Percentiles rank a stretch among this genome's conserved stretches.
Conservation (phyloP, 2,329 filamentous ascomycete species). For the Penicillium oxalicum region DNA sequence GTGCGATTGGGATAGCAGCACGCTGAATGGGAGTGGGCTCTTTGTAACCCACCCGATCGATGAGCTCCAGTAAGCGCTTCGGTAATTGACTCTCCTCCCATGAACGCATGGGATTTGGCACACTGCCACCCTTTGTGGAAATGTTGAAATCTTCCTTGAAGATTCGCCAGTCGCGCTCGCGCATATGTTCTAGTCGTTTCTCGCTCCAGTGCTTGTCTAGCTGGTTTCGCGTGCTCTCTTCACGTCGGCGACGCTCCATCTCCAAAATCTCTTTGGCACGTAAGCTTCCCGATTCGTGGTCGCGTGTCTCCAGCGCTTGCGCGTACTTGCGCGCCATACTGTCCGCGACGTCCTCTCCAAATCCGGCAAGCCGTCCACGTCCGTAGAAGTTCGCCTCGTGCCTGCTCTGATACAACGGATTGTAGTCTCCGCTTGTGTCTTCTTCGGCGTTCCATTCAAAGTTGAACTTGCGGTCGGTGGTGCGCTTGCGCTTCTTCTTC, state of each 20-base stretch:
- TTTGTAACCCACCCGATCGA: constrained; percentile 79
- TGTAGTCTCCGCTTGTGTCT: constrained; percentile 79
- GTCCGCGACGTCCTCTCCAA: constrained; percentile 54
- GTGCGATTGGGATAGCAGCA: constrained; percentile 88
- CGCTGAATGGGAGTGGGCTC: constrained; percentile 90
- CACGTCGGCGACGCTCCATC: constrained; percentile 71
- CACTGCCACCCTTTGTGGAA: constrained; percentile 80
- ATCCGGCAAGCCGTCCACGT: constrained; percentile 59
- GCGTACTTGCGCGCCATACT: constrained; percentile 52
- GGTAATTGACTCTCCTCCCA: constrained; percentile 85
- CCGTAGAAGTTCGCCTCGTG: constrained; percentile 65
- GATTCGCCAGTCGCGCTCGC: constrained; percentile 96
- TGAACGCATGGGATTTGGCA: constrained; percentile 92
- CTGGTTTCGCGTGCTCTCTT: constrained; percentile 65
- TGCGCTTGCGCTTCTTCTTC: constrained; percentile 89
- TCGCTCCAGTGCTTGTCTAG: constrained; percentile 94
- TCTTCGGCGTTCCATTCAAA: constrained; percentile 97
- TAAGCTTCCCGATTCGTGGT: constrained; percentile 67
- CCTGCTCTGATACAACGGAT: constrained; percentile 68
- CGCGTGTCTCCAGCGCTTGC: constrained; percentile 65
- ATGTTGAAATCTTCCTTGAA: constrained; percentile 99
- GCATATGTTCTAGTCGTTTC: constrained; percentile 88
- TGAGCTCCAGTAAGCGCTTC: constrained; percentile 68
- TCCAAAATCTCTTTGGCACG: constrained; percentile 77
- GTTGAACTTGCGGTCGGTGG: constrained; percentile 95